Evolutionary conservation across 805 yeast species (phyloP), one percentile per base, ranked within the genome.

Genomic region (Cyberlindnera mycetangii): DNA sequence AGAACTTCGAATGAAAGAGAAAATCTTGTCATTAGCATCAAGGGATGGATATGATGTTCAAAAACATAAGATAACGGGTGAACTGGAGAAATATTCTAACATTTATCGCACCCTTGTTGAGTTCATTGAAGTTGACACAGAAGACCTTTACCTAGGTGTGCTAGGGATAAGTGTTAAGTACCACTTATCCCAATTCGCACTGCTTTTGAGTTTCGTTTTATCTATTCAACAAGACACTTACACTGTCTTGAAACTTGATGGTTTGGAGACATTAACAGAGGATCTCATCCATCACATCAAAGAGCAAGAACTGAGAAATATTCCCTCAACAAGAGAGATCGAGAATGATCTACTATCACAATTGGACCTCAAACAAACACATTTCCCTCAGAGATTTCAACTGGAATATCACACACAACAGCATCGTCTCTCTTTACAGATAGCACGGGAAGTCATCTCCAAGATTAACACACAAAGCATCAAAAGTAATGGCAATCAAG

Each of bases 281-380:
- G 42, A 36, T 9, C 16, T 28, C 24, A 19, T 45, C 9, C 53
- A 47, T 31, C 42, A 30, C 22, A 32, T 48, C 18, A 44, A 45
- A 17, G 55, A 52, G 21, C 44, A 47, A 22, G 48, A 47, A 10
- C 43, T 40, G 10, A 38, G 42, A 22, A 28, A 31, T n/a, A 5
- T 44, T 7, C 49, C 51, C 4, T 20, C 36, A 31, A 16, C 44
- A 9, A 18, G 35, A 1, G 44, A 33, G 2, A 2, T 41, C 7
- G 10, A 20, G 15, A 14, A 5, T 2, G 16, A 11, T 8, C 35
- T 41, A 6, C 15, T 20, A 5, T 19, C 24, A 2, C 39, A 36
- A 20, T 12, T 34, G 8, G 37, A 37, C 7, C 5, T 24, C 2
- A 11, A 17, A 6, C 22, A 21, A 15, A 33, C 43, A 5, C 15